phyloP scores from a whole-genome alignment of 176 grass and related monocot genomes.

The Bonia amplexicaulis region DNA sequence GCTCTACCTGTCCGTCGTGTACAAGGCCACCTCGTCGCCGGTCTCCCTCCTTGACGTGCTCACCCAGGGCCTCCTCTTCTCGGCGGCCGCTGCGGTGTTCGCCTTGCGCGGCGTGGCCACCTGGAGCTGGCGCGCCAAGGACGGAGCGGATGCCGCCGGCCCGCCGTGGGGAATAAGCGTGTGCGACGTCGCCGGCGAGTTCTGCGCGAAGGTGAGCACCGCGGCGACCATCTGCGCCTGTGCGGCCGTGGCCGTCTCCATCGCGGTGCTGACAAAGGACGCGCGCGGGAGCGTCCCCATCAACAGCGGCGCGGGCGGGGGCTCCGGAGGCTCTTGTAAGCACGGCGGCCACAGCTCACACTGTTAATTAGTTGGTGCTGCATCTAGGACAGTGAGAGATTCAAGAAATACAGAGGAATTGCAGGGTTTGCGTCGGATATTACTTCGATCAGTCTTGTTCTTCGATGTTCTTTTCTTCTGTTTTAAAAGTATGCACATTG shows the following conservation, averaged over 20 bases:
- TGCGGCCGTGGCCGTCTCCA: background rate
- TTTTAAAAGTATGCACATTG: background rate
- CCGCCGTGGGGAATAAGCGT: background rate
- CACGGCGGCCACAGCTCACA: background rate
- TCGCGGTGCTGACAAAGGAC: background rate
- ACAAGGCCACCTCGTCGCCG: background rate
- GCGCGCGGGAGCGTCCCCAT: background rate
- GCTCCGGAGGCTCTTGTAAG: background rate
- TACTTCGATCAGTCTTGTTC: background rate
- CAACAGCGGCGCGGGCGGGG: too few relatives aligned
- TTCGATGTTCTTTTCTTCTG: background rate
- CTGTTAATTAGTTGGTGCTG: background rate
- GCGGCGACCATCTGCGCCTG: background rate
- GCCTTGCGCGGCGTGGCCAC: background rate
- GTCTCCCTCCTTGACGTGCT: constrained; percentile 15
- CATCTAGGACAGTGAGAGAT: background rate
- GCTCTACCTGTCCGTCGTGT: constrained; percentile 25
- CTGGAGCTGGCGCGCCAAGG: background rate
- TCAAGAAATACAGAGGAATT: background rate
- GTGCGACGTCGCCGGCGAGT: background rate
- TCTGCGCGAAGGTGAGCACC: background rate
- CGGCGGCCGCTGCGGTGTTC: constrained; percentile 13
- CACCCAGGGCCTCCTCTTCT: constrained; percentile 31
- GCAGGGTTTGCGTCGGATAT: background rate
- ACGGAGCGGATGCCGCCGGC: background rate